Base-by-base conservation (phyloP, 352 stramenopile genomes). In the Achlya hypogyna region DNA sequence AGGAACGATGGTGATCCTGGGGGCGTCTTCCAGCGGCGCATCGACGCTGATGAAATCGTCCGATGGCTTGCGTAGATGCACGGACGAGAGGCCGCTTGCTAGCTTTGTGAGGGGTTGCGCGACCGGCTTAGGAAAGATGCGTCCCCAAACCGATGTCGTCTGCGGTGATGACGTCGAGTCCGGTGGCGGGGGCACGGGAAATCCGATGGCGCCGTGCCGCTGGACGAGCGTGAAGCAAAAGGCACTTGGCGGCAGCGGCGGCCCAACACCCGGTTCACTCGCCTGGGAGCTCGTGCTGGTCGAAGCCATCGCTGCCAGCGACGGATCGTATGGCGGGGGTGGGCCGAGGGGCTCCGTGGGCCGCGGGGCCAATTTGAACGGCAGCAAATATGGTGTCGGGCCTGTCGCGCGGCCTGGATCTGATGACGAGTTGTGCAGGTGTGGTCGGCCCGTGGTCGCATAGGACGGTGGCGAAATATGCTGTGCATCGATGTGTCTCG, bases 191-290 rank as follows among this genome's bases (percentile, higher is more conserved):
- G 60, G 47, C 35, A 67, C 60, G 8, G 60, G 60, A 29, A 67
- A 67, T n/a, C 60, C 60, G 23, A 67, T n/a, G 9, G 43, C 42
- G 38, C 60, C 60, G 23, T 60, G n/a, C 32, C 60, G 60, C 34
- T 67, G 42, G 20, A 27, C 51, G 5, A 67, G 42, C 18, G 42
- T 67, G 4, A 27, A 67, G 3, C 14, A n/a, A 20, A 59, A 67
- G 22, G 29, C 28, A 1, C 45, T 5, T 5, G 51, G 42, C 31
- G 40, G 42, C 8, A 51, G 59, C 12, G 51, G 28, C n/a, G 10
- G 51, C 10, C 10, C 28, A 10, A 34, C 23, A 10, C 51, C 28
- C 10, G 23, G 12, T 56, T 56, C 10, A 56, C 10, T 22, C 10
- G 51, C 51, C 12, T 62, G 53, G 35, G 9, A 8, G 22, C 34